A percentile compares a stretch with the other conserved stretches of the same genome.
Conservation (phyloP, 495 filamentous ascomycete species). For the Neurospora tetrasperma region DNA sequence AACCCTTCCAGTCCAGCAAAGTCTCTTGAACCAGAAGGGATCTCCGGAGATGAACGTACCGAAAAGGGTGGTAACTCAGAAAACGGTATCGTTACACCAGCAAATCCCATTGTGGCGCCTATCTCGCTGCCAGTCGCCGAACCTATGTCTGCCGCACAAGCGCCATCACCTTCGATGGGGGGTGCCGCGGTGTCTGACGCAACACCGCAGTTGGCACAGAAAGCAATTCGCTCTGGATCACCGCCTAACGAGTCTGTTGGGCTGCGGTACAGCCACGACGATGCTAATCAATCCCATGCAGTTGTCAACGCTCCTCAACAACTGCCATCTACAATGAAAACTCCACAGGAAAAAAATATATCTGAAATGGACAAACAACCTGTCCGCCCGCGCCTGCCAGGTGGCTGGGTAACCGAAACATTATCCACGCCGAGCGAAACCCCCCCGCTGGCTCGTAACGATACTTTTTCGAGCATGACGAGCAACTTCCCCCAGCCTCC, state of each 20-base stretch:
- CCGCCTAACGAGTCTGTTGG: slow-evolving; percentile 7
- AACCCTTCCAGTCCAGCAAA: neutral
- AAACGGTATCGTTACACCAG: neutral
- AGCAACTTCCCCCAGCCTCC: neutral
- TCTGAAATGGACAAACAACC: slow-evolving; percentile 30
- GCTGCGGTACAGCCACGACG: slow-evolving; percentile 3
- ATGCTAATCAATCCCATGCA: slow-evolving; percentile 4
- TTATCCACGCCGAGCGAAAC: slow-evolving; percentile 24
- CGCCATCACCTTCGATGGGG: neutral
- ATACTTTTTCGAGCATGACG: slow-evolving; percentile 2
- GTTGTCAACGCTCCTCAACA: neutral
- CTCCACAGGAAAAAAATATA: slow-evolving; percentile 11
- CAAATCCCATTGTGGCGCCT: neutral
- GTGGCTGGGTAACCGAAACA: slow-evolving; percentile 54
- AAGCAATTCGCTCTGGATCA: neutral
- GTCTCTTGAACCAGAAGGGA: neutral
- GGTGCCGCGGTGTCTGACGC: slow-evolving; percentile 5
- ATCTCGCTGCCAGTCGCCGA: neutral
- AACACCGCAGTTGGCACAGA: neutral
- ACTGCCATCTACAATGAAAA: slow-evolving; percentile 8
- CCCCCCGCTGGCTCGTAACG: slow-evolving; percentile 11
- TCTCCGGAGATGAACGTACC: neutral
- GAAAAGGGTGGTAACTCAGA: neutral
- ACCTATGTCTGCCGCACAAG: neutral
- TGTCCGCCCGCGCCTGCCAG: slow-evolving; percentile 48